These are phyloP conservation scores for Byssothecium circinans DNA, from an alignment of 2,329 filamentous ascomycete genomes.

Conservation along the genomic window DNA sequence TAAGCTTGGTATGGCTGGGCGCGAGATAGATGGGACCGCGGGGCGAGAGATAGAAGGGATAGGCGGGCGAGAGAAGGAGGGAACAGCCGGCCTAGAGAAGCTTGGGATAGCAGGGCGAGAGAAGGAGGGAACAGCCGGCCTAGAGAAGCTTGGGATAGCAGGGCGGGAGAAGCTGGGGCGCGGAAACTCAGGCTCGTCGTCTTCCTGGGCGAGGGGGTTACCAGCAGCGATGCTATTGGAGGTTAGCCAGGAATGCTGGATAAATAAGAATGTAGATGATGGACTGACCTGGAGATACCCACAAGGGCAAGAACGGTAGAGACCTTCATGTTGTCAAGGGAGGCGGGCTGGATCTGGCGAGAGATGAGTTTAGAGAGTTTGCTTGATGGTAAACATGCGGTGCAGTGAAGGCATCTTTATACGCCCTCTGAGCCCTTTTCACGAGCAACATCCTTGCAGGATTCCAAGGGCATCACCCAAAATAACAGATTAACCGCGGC, in stretches of 20 bases:
- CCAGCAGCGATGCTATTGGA: slow-evolving; percentile 20
- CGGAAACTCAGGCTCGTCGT: slow-evolving; percentile 15
- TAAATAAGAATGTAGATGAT: neutral
- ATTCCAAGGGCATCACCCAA: slow-evolving; percentile 1
- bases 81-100: slow-evolving; percentile 2
- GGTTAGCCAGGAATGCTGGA: too few relatives aligned
- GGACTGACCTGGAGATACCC: slow-evolving; percentile 22
- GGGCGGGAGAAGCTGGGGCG: slow-evolving; percentile 11
- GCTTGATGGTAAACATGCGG: slow-evolving; percentile 2
- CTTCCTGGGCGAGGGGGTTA: slow-evolving; percentile 14
- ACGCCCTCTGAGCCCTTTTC: neutral
- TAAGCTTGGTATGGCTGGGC: slow-evolving; percentile 1
- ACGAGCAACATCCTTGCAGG: neutral
- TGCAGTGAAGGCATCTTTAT: slow-evolving; percentile 13
- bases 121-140: slow-evolving; percentile 10
- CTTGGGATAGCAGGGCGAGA: slow-evolving; percentile 2
- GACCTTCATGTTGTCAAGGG: slow-evolving; percentile 29
- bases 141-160: slow-evolving; percentile 14
- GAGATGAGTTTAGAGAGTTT: slow-evolving; percentile 11
- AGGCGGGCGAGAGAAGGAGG: slow-evolving; percentile 9
- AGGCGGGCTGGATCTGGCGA: slow-evolving; percentile 4
- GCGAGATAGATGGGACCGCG: too few relatives aligned
- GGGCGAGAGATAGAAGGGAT: neutral
- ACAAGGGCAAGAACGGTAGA: slow-evolving; percentile 20
- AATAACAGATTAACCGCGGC: slow-evolving; percentile 18